Percentiles rank a stretch among this genome's conserved stretches.
Evolutionary conservation across 768 basidiomycete species (phyloP).

Genomic region (Psilocybe cyanescens): DNA sequence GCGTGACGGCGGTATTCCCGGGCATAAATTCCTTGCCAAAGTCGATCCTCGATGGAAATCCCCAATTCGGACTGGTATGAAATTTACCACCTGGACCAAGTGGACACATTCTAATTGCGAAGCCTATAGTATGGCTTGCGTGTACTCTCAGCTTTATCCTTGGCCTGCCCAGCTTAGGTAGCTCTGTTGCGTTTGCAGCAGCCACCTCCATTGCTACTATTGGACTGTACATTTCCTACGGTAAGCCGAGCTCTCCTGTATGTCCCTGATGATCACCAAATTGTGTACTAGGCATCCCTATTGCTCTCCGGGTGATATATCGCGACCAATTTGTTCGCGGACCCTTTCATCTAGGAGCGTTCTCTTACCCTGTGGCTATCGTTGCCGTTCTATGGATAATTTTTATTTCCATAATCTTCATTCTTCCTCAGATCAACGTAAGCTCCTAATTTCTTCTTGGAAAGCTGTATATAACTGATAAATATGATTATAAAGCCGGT

Average conservation of each 20-base stretch:
- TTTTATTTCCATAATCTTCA: slow-evolving; percentile 76
- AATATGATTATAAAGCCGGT: slow-evolving; percentile 53
- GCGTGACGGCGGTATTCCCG: slow-evolving; percentile 75
- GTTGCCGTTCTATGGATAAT: slow-evolving; percentile 67
- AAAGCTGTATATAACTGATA: neutral
- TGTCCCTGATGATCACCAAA: neutral
- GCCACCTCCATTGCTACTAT: slow-evolving; percentile 72
- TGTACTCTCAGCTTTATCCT: slow-evolving; percentile 77
- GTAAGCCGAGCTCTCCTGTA: slow-evolving; percentile 30
- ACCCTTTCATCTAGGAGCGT: slow-evolving; percentile 70
- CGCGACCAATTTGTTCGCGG: slow-evolving; percentile 62
- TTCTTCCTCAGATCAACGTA: slow-evolving; percentile 70
- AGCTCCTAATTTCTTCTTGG: slow-evolving; percentile 17
- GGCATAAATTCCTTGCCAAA: slow-evolving; percentile 66
- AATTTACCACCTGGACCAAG: neutral
- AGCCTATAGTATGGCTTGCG: slow-evolving; percentile 71
- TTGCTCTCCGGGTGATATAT: slow-evolving; percentile 67
- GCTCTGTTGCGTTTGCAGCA: slow-evolving; percentile 68
- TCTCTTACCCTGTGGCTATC: slow-evolving; percentile 64
- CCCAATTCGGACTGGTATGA: slow-evolving; percentile 68
- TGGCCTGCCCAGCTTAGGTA: slow-evolving; percentile 74
- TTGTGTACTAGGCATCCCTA: slow-evolving; percentile 57
- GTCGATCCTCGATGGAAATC: slow-evolving; percentile 62
- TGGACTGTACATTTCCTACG: slow-evolving; percentile 78
- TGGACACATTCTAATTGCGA: neutral